Base-by-base conservation (phyloP, 768 basidiomycete species). In the Auriculariales sp. region DNA sequence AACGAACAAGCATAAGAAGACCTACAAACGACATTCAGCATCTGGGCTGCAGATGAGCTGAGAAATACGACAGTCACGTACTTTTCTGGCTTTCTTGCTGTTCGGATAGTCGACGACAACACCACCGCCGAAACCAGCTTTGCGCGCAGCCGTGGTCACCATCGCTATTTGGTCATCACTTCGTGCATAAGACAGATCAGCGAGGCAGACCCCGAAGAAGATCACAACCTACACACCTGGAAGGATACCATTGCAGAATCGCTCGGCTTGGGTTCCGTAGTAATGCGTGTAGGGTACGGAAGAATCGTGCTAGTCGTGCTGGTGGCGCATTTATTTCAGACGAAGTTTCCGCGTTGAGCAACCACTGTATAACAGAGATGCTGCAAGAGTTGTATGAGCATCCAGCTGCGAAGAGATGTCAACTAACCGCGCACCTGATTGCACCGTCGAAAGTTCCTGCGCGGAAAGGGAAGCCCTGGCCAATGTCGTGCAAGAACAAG, bases 321-420 rank as follows among this genome's bases (percentile, higher is more conserved):
- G 82, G 91, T 14, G 82, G 93, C 42, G 89, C 93, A 51, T 88
- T 93, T 44, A 81, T 90, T 50, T 77, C 85, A 60, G 81, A 83
- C 4, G 90, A 82, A 27, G 91, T 86, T 63, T 98, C 95, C 24
- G 94, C 93, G 63, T 97, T 99, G 51, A 97, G 73, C 3, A 99
- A 72, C 95, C 95, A 99, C 68, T 99, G 95, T 4, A 99, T 70
- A n/a, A 97, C 94, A 24, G 95, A 99, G 58, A 99, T 86, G 60
- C 94, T 98, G 59, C 17, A 22, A 3, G 31, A 45, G 31, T 28
- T 31, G 46, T 29, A 34, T 48, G 46, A 22, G 29, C 46, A 25
- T 35, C 14, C 48, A 28, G 24, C 3, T 17, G 28, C 29, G 32
- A 7, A 29, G 25, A 32, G 33, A 10, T 33, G 27, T 31, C 32